These are phyloP conservation scores for Backusella luteola DNA, from an alignment of 192 early-diverging fungal species.

Conservation along the genomic window DNA sequence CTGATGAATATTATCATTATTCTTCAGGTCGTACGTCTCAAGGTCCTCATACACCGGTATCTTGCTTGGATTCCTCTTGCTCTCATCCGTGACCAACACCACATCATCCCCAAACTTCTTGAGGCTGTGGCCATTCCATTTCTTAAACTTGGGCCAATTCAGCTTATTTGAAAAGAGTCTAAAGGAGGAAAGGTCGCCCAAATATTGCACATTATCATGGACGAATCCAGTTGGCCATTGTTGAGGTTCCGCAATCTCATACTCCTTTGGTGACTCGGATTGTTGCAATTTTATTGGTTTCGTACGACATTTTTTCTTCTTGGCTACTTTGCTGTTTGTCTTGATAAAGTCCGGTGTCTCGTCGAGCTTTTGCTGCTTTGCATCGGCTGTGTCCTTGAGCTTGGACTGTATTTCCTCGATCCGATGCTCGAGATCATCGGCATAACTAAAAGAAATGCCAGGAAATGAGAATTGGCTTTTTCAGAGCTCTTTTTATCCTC, in stretches of 20 bases:
- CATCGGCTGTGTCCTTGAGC: background rate
- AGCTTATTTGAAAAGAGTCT: constrained; percentile 25
- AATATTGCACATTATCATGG: constrained; percentile 18
- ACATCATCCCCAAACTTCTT: constrained; percentile 22
- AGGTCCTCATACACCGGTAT: constrained; percentile 6
- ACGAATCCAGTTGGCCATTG: constrained; percentile 6
- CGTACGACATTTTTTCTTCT: background rate
- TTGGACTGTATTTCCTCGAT: background rate
- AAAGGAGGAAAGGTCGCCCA: constrained; percentile 23
- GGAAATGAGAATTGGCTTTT: background rate
- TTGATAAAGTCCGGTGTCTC: background rate
- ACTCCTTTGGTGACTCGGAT: background rate
- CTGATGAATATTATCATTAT: constrained; percentile 14
- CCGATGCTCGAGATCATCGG: background rate
- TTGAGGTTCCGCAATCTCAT: background rate
- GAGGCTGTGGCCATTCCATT: background rate
- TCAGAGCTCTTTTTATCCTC: background rate
- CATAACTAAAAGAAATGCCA: background rate
- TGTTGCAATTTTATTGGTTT: background rate
- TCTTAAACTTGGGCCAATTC: background rate
- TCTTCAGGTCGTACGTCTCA: background rate
- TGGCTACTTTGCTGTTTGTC: background rate
- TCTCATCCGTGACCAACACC: constrained; percentile 12
- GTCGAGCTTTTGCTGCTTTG: background rate
- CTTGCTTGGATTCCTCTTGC: background rate